Evolutionary conservation across 495 filamentous ascomycete genomes (phyloP).

Genomic region (Penicillium bovifimosum): DNA sequence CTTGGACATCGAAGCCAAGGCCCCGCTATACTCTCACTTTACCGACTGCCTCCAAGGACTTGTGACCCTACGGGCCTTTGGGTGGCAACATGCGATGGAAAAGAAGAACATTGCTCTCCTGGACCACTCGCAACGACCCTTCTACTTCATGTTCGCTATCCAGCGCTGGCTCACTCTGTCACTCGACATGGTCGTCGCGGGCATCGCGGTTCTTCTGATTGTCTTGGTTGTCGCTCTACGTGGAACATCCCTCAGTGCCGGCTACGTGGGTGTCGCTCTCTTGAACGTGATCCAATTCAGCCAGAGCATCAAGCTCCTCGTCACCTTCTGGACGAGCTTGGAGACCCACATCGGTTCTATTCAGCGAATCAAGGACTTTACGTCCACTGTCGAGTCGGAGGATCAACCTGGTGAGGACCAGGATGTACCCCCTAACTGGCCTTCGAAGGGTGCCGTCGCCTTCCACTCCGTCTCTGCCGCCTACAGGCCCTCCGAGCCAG

Average conservation of each 20-base stretch:
- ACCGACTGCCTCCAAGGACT: constrained; percentile 48
- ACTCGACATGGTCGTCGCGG: constrained; percentile 44
- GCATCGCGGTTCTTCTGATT: constrained; percentile 45
- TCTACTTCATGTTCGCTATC: constrained; percentile 52
- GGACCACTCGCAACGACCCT: constrained; percentile 54
- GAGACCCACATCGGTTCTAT: constrained; percentile 55
- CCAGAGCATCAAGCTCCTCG: constrained; percentile 44
- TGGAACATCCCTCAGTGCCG: constrained; percentile 37
- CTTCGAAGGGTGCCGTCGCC: constrained; percentile 45
- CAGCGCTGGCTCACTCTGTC: constrained; percentile 51
- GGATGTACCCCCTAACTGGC: constrained; percentile 43
- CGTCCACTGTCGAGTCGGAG: constrained; percentile 44
- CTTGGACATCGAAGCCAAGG: constrained; percentile 57
- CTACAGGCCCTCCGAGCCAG: constrained; percentile 38
- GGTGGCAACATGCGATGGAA: constrained; percentile 45
- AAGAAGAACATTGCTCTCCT: constrained; percentile 45
- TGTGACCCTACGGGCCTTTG: constrained; percentile 52
- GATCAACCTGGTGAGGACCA: constrained; percentile 36
- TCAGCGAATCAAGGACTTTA: constrained; percentile 53
- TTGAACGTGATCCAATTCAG: constrained; percentile 54
- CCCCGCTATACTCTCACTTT: constrained; percentile 55
- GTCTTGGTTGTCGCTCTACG: constrained; percentile 40
- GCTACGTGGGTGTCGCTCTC: constrained; percentile 53
- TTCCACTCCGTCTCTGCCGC: constrained; percentile 41
- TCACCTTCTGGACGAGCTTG: constrained; percentile 54